phyloP scores from a whole-genome alignment of 306 rosid species.

The Styphnolobium japonicum region DNA sequence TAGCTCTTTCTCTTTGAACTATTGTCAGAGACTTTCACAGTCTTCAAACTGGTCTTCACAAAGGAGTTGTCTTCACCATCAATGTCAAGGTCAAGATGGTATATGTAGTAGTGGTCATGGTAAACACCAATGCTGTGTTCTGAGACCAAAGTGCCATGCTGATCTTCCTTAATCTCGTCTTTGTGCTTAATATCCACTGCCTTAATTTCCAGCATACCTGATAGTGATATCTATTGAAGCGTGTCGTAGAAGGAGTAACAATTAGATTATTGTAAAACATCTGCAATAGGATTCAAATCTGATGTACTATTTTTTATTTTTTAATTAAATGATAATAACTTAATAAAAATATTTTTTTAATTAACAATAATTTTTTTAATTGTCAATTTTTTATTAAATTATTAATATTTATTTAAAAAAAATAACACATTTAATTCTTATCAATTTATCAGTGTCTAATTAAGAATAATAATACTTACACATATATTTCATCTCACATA shows the following conservation, averaged over 20 bases:
- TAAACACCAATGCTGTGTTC: constrained; percentile 46
- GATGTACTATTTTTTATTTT: too few species aligned
- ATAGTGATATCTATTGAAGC: constrained; percentile 29
- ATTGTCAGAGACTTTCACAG: not conserved
- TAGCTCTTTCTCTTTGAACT: constrained; percentile 52
- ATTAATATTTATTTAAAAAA: too few species aligned
- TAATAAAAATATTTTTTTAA: too few species aligned
- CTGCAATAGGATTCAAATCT: too few species aligned
- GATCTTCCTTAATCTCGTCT: constrained; percentile 42
- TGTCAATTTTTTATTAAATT: too few species aligned
- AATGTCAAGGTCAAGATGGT: constrained; percentile 58
- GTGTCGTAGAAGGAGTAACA: not conserved
- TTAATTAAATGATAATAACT: too few species aligned
- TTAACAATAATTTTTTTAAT: too few species aligned
- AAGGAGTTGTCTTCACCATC: constrained; percentile 56
- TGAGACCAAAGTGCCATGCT: constrained; percentile 48
- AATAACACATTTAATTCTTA: too few species aligned
- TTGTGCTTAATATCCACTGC: constrained; percentile 32
- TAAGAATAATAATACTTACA: too few species aligned
- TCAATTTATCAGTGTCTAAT: too few species aligned
- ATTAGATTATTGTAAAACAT: not conserved
- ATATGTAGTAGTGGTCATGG: constrained; percentile 64
- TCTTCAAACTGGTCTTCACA: constrained; percentile 37
- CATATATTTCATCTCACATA: too few species aligned
- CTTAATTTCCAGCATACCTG: constrained; percentile 47